Evolutionary conservation across 1,284 basidiomycete genomes (phyloP).

Genomic region (Tausonia pullulans): DNA sequence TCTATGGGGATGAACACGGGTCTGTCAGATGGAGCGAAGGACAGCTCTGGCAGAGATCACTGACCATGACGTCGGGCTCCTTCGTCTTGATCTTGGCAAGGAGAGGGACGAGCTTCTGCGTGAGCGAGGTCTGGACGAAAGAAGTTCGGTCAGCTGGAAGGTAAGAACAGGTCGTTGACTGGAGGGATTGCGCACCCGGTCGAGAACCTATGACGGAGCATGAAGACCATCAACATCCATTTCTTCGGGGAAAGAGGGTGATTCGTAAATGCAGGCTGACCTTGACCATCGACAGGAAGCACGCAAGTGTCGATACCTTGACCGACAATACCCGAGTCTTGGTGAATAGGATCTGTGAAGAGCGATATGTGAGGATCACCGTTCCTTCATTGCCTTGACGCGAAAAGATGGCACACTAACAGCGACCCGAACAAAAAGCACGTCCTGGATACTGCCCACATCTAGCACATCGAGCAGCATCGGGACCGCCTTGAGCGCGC

Average conservation of each 20-base stretch:
- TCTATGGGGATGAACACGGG: conserved; percentile 7
- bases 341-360: conserved; percentile 65
- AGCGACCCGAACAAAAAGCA: conserved; percentile 75
- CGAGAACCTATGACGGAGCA: conserved; percentile 39
- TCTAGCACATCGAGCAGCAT: conserved; percentile 85
- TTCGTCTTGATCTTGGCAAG: conserved; percentile 89
- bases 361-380: neutral
- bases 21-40: no score
- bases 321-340: conserved; percentile 71
- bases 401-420: conserved; percentile 39
- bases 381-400: neutral
- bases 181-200: conserved; percentile 50
- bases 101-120: conserved; percentile 88
- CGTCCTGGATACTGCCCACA: conserved; percentile 77
- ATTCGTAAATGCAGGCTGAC: conserved; percentile 33
- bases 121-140: conserved; percentile 53
- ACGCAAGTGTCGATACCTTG: conserved; percentile 78
- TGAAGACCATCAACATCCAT: no score
- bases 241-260: no score
- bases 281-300: conserved; percentile 84
- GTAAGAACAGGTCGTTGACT: neutral
- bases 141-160: neutral
- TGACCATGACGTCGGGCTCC: conserved; percentile 33
- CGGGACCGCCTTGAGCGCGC: conserved; percentile 73
- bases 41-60: neutral